Conservation (phyloP, 768 basidiomycete species). For the Amanita rimosa region DNA sequence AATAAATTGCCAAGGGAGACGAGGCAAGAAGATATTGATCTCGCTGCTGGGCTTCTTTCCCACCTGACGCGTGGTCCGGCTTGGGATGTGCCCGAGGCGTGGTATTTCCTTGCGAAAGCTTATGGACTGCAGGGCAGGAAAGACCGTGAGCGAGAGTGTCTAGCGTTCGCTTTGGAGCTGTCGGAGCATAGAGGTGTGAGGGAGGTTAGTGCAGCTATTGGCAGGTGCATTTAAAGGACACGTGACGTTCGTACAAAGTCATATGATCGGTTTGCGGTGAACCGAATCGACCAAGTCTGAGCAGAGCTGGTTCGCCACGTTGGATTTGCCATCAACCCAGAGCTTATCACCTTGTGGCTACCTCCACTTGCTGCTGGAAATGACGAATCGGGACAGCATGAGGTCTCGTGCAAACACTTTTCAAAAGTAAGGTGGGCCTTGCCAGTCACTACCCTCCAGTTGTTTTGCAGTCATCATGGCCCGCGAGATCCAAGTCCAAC, state of each 20-base stretch:
- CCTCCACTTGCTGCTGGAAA: too few species aligned
- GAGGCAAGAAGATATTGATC: slow-evolving; percentile 45
- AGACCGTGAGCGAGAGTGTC: slow-evolving; percentile 64
- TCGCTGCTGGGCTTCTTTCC: slow-evolving; percentile 73
- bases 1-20: slow-evolving; percentile 8
- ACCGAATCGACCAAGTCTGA: too few species aligned
- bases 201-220: slow-evolving; percentile 50
- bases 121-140: slow-evolving; percentile 65
- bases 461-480: too few species aligned
- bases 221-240: slow-evolving; percentile 56
- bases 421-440: too few species aligned
- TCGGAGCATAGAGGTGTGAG: slow-evolving; percentile 55
- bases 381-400: too few species aligned
- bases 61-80: slow-evolving; percentile 69
- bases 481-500: background rate
- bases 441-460: background rate
- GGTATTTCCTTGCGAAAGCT: slow-evolving; percentile 84
- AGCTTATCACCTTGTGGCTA: too few species aligned
- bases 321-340: too few species aligned
- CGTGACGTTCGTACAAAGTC: too few species aligned
- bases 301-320: too few species aligned
- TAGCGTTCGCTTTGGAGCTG: slow-evolving; percentile 55
- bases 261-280: too few species aligned
- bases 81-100: slow-evolving; percentile 91
- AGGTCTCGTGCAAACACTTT: too few species aligned